Conservation (phyloP, 371 early-diverging fungal genomes). For the Apophysomyces variabilis region DNA sequence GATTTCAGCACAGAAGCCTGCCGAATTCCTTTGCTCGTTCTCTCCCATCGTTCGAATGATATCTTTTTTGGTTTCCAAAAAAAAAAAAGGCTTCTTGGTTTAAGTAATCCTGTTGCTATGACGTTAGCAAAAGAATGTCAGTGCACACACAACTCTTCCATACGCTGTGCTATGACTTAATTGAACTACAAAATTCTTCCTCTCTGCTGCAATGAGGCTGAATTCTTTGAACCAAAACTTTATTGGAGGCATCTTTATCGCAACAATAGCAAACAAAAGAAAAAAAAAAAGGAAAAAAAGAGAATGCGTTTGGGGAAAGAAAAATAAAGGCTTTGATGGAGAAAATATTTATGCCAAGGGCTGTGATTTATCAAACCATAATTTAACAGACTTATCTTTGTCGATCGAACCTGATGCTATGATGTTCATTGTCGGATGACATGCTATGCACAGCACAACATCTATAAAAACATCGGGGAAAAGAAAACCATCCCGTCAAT, state of each 20-base stretch:
- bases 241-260: not conserved
- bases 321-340: not conserved
- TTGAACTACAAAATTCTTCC: no score
- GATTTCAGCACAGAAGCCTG: no score
- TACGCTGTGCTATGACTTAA: no score
- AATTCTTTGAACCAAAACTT: conserved; percentile 6
- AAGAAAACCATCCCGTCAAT: not conserved
- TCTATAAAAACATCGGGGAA: conserved; percentile 52
- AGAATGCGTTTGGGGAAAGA: not conserved
- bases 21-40: no score
- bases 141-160: no score
- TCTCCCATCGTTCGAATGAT: no score
- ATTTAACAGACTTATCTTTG: conserved; percentile 87
- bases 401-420: conserved; percentile 95
- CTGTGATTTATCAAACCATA: conserved; percentile 75
- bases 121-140: no score
- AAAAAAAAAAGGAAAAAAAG: no score
- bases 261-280: no score
- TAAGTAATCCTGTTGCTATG: no score
- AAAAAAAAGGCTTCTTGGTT: no score
- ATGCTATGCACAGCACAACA: conserved; percentile 90
- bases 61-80: no score
- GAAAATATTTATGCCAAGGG: conserved; percentile 15
- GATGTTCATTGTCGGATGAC: conserved; percentile 93
- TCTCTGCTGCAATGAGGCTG: not conserved